phyloP scores from a whole-genome alignment of 768 basidiomycete genomes.

The Dioszegia crocea region DNA sequence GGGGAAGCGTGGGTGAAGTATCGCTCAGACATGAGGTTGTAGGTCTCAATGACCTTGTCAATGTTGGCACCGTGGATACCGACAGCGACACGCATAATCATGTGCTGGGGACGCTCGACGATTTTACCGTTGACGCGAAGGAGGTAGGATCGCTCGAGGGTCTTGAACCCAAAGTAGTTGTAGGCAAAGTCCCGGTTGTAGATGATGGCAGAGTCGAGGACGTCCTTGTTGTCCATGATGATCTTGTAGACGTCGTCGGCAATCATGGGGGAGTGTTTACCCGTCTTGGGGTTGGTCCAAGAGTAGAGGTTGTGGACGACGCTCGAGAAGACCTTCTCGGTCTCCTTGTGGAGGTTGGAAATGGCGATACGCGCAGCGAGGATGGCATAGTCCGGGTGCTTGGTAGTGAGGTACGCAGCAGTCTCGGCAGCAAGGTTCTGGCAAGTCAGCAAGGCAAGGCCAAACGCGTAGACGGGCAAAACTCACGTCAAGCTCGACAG shows the following conservation, averaged over 20 bases:
- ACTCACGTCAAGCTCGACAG: conserved; percentile 90
- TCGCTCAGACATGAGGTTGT: conserved; percentile 91
- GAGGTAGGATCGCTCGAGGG: conserved; percentile 94
- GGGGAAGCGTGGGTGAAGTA: conserved; percentile 99
- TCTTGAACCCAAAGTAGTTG: conserved; percentile 99
- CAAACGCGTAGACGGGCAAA: not conserved
- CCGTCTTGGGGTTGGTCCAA: conserved; percentile 97
- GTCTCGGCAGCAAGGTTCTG: conserved; percentile 97
- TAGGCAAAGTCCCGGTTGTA: conserved; percentile 98
- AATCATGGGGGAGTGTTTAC: conserved; percentile 80
- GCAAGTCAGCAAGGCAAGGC: not conserved
- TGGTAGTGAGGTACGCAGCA: conserved; percentile 93
- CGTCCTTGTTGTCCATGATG: conserved; percentile 73
- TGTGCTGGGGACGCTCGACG: conserved; percentile 95
- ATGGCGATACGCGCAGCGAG: conserved; percentile 98
- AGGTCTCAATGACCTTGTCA: conserved; percentile 80
- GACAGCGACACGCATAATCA: conserved; percentile 99
- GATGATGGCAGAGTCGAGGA: conserved; percentile 88
- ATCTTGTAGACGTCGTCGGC: conserved; percentile 77
- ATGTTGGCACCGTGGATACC: conserved; percentile 90
- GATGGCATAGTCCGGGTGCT: conserved; percentile 95
- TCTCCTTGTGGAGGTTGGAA: conserved; percentile 98
- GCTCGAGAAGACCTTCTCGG: conserved; percentile 91
- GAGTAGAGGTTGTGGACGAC: conserved; percentile 86
- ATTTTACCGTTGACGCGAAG: conserved; percentile 90